Evolutionary conservation across 129 eudicot genomes (phyloP), one percentile per base, ranked within the genome.

Genomic region (Helichrysum umbraculigerum): DNA sequence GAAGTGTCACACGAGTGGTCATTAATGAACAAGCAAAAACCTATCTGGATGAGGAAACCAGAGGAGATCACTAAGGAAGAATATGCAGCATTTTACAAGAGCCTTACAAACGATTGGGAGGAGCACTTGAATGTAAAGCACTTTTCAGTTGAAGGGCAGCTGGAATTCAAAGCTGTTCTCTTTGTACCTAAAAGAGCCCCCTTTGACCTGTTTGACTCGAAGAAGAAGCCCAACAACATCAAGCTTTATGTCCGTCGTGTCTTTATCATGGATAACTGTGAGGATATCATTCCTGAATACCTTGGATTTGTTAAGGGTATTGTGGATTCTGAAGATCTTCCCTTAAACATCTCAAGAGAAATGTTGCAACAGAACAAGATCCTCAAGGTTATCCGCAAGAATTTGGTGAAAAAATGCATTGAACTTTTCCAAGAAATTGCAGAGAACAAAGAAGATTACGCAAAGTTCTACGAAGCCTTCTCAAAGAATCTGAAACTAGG

Each of bases 171-270:
- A 78, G 94, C 94, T 59, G 76, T 88, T 61, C 90, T 88, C n/a
- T 88, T 83, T 80, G 87, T 88, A 12, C 94, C 94, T 1, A 88
- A 88, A 82, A 84, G 94, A 59, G 94, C 94, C 44, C 94, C 94
- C 0, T 88, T 88, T 79, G 94, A 88, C 76, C 84, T 88, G 41
- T 88, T 88, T 77, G 94, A 88, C 79, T 76, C 88, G 0, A 86
- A 64, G 87, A 89, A 89, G 86, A 89, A 89, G 86, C 91, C 82
- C 15, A 89, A 85, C 90, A 91, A 91, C 92, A 91, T 91, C 68
- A 91, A 91, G 95, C 88, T 91, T 3, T 91, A 90, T 71, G 96
- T 90, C 1, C 93, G 96, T 47, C 87, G 96, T 71, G 96, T 90
- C 61, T 90, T 90, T 34, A 90, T 90, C 58, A 90, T 90, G 96